Conservation (phyloP, 2,329 filamentous ascomycete genomes). For the Knoxdaviesia capensis region DNA sequence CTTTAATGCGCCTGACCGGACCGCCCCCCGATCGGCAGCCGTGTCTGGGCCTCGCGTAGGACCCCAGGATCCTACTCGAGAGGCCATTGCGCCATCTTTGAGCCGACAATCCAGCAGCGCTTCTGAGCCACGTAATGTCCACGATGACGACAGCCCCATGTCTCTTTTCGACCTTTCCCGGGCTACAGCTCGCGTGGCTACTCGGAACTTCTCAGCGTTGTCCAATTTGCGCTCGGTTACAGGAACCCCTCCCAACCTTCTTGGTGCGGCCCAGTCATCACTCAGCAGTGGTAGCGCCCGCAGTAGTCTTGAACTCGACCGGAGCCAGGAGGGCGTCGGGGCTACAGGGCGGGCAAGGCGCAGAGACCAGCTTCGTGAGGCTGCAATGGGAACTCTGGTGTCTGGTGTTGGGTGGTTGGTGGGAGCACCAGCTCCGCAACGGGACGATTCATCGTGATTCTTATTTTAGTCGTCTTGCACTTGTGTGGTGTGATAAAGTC, state of each 20-base stretch:
- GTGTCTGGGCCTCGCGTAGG: too few species aligned
- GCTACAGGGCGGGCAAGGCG: slow-evolving; percentile 26
- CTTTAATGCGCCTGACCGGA: slow-evolving; percentile 17
- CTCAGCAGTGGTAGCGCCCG: too few species aligned
- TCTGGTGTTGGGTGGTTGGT: slow-evolving; percentile 49
- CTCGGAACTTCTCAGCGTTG: slow-evolving; percentile 34
- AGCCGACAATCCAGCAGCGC: too few species aligned
- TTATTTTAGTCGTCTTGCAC: too few species aligned
- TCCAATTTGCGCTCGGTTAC: slow-evolving; percentile 18
- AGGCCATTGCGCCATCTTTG: too few species aligned
- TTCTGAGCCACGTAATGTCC: background rate
- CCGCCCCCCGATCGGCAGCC: too few species aligned
- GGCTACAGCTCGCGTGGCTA: slow-evolving; percentile 37
- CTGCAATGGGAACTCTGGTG: slow-evolving; percentile 44
- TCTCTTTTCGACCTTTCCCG: slow-evolving; percentile 44
- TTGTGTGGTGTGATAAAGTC: slow-evolving; percentile 1
- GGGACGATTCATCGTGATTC: background rate
- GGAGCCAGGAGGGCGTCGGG: background rate
- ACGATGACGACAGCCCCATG: slow-evolving; percentile 37
- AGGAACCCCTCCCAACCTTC: too few species aligned
- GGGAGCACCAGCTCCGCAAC: slow-evolving; percentile 3
- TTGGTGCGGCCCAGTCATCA: too few species aligned
- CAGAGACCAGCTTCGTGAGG: slow-evolving; percentile 49
- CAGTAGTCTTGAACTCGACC: too few species aligned
- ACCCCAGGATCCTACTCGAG: background rate